Evolutionary conservation across 495 filamentous ascomycete species (phyloP), one percentile per base, ranked within the genome.

Genomic region (Astrothelium macrocarpum): DNA sequence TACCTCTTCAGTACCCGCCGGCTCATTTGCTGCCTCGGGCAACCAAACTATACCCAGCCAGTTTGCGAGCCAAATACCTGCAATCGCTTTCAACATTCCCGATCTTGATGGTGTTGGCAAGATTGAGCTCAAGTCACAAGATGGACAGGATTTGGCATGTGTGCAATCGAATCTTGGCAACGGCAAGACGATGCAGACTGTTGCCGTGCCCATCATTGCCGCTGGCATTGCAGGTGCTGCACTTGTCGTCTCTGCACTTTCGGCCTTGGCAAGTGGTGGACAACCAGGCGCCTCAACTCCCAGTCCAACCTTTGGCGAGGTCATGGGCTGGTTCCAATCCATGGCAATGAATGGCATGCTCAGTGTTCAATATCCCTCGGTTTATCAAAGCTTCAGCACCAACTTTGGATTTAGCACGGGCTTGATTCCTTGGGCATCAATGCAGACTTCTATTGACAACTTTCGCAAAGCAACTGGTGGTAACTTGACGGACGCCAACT

Each of bases 291-390:
- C 81, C 34, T 77, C 85, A 14, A 82, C 88, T 1, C 74, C 86
- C 36, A 95, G 90, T 66, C 94, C 94, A 10, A 89, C 85, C 56
- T 96, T 97, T 74, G 82, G 79, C 56, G 90, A 96, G 70, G 85
- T 96, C 60, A 84, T 97, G 72, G 85, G 85, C 58, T 93, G 87
- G 83, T 96, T 97, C 75, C 94, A 97, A 76, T 85, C 85, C 32
- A 85, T 98, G 75, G 92, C 94, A 23, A 87, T 91, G 78, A 96
- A 92, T 72, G 94, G 94, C 61, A 97, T 97, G 94, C 75, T 97
- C 72, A 93, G 88, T 66, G 91, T 91, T 68, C 83, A 86, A 67
- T 91, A 95, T 70, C 94, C 94, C 4, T 73, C 83, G 31, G 84
- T 97, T 29, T 97, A 97, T 75, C 81, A 84, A 63, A 91, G 85